Base-by-base conservation (phyloP, 345 rosid genomes). In the Gossypium ekmanianum region DNA sequence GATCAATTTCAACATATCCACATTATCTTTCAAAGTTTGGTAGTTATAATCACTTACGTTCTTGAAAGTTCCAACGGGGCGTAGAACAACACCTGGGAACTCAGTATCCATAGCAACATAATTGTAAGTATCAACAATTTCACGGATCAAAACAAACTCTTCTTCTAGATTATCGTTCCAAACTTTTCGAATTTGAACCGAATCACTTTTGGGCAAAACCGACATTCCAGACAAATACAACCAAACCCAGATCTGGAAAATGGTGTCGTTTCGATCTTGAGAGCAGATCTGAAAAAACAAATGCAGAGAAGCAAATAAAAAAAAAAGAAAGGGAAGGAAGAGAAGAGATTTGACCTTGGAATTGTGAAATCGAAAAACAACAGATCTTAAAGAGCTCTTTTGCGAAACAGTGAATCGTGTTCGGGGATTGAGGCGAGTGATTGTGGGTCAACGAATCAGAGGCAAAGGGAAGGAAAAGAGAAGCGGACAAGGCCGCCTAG, bases 71-170 rank as follows among this genome's bases (percentile, higher is more conserved):
- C 39, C 17, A 24, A 59, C 63, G 0, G 63, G 63, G 39, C 63
- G 39, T 11, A 59, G 16, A 11, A 59, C 63, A 11, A 59, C 63
- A 26, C 63, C 63, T 13, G 63, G 63, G 63, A 59, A 24, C 39
- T 59, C 63, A 0, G 63, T 59, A 59, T 59, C 63, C 63, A 59
- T 59, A 59, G 63, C 63, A 11, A 59, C 39, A 24, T 24, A 59
- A 24, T 59, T 59, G 34, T 59, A 59, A 3, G 34, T 2, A 59
- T 59, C 63, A 3, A 59, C n/a, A 22, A 59, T 59, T 59, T 59
- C 63, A 59, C 63, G 63, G 63, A 59, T 59, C 63, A 59, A 59
- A 24, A 24, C 17, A 12, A 59, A 24, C 16, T 59, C 63, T 59
- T 59, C 39, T 26, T 59, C 63, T 12, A 59, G 63, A 59, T 26